phyloP scores from a whole-genome alignment of 78 protist genomes.

The Mantamonas sphyraenae region DNA sequence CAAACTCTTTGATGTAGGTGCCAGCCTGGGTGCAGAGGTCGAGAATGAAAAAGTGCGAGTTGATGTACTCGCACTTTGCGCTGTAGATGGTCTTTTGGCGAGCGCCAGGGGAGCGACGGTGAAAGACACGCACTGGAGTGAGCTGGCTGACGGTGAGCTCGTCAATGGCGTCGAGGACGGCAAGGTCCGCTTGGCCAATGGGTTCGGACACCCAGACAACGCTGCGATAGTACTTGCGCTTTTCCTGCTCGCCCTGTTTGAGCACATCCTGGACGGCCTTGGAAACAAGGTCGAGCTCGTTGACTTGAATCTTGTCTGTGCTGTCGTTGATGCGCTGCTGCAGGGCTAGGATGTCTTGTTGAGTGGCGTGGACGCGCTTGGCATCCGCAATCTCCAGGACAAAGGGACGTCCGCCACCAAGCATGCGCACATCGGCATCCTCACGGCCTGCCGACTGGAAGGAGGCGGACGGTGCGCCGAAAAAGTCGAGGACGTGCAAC shows the following conservation, averaged over 20 bases:
- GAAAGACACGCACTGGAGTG: constrained; percentile 83
- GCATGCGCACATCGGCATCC: constrained; percentile 86
- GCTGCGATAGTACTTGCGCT: constrained; percentile 54
- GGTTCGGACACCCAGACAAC: constrained; percentile 39
- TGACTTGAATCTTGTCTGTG: background rate
- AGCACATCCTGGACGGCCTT: no score
- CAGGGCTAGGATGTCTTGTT: constrained; percentile 8
- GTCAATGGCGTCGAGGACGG: background rate
- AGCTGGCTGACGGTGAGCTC: constrained; percentile 31
- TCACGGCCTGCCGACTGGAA: constrained; percentile 73
- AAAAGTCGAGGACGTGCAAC: background rate
- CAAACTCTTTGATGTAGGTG: constrained; percentile 76
- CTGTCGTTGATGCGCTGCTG: constrained; percentile 8
- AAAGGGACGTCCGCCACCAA: constrained; percentile 81
- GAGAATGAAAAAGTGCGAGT: constrained; percentile 47
- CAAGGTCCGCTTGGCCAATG: constrained; percentile 9
- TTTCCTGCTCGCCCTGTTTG: constrained; percentile 40
- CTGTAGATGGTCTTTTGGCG: constrained; percentile 32
- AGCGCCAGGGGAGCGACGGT: constrained; percentile 13
- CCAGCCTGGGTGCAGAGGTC: constrained; percentile 71
- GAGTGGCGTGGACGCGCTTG: background rate
- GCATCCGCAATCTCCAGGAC: constrained; percentile 57
- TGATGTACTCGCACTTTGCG: constrained; percentile 13
- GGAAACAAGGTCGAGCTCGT: background rate
- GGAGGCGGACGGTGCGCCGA: background rate